phyloP scores from a whole-genome alignment of 805 yeast genomes.

The Saccharomyces eubayanus region DNA sequence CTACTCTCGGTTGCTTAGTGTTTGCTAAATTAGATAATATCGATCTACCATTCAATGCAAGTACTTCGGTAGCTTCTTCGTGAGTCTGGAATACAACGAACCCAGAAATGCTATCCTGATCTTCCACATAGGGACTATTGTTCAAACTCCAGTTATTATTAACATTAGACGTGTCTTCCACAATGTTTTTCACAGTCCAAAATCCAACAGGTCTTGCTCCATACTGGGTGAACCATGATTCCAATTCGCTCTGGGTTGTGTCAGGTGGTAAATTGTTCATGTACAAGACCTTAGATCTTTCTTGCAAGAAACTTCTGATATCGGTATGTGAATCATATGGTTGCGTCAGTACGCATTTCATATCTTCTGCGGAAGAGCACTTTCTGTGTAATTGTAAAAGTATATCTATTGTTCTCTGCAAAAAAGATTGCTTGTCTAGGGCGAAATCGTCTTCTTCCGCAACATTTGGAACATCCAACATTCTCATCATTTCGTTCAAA shows the following conservation, averaged over 20 bases:
- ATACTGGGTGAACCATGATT: slow-evolving; percentile 82
- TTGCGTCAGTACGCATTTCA: slow-evolving; percentile 48
- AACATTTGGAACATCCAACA: slow-evolving; percentile 32
- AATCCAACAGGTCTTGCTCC: slow-evolving; percentile 83
- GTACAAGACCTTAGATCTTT: slow-evolving; percentile 70
- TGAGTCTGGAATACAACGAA: slow-evolving; percentile 80
- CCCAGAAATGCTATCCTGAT: slow-evolving; percentile 53
- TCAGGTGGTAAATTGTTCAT: slow-evolving; percentile 76
- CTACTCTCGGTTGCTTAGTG: slow-evolving; percentile 30
- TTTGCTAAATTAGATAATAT: slow-evolving; percentile 30
- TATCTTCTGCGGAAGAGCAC: slow-evolving; percentile 39
- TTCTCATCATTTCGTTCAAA: slow-evolving; percentile 25
- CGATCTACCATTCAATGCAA: slow-evolving; percentile 68
- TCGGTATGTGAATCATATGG: slow-evolving; percentile 79
- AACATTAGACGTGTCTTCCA: slow-evolving; percentile 21
- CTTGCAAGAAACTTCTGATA: slow-evolving; percentile 54
- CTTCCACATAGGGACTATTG: slow-evolving; percentile 33
- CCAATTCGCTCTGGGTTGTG: slow-evolving; percentile 84
- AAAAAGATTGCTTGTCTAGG: neutral
- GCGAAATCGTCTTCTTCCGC: neutral
- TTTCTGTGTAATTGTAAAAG: slow-evolving; percentile 26
- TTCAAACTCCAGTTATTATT: slow-evolving; percentile 21
- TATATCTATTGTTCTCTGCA: slow-evolving; percentile 15
- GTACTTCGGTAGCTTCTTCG: slow-evolving; percentile 75
- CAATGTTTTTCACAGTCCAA: slow-evolving; percentile 70